Percentiles rank a stretch among this genome's conserved stretches.
These are phyloP conservation scores for Rhizophora mangle DNA, from an alignment of 345 rosid species.

Conservation along the genomic window DNA sequence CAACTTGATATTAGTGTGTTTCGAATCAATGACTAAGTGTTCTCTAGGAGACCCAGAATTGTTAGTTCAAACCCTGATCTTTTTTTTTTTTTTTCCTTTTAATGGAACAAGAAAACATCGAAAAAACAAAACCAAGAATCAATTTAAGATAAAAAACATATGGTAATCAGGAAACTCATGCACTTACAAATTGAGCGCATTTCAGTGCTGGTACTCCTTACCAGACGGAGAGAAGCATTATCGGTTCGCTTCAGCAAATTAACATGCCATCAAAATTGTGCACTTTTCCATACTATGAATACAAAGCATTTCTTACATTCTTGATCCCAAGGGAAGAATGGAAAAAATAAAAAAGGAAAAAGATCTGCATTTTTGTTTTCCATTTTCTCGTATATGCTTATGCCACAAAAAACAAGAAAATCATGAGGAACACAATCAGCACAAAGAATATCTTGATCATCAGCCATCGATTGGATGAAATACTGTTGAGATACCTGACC, in stretches of 20 bases:
- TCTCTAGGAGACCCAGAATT: too few species aligned
- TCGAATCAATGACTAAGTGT: too few species aligned
- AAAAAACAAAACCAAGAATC: too few species aligned
- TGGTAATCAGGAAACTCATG: too few species aligned
- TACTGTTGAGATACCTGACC: constrained; percentile 66
- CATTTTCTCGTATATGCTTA: constrained; percentile 21
- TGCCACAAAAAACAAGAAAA: constrained; percentile 80
- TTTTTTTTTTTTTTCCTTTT: too few species aligned
- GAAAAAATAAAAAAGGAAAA: neutral
- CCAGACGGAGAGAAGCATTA: neutral
- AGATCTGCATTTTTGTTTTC: constrained; percentile 13
- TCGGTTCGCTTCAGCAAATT: neutral
- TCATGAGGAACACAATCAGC: constrained; percentile 66
- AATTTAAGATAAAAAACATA: too few species aligned
- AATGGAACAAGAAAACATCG: too few species aligned
- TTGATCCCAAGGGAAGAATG: constrained; percentile 10
- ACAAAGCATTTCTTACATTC: constrained; percentile 13
- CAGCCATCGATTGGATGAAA: constrained; percentile 78
- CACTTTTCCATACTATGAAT: constrained; percentile 6
- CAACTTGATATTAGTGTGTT: too few species aligned
- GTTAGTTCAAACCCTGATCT: too few species aligned
- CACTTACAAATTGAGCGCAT: too few species aligned
- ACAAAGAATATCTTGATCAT: constrained; percentile 81
- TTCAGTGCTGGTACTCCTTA: neutral
- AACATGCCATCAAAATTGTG: constrained; percentile 14